Conservation (phyloP, 177 flowering plant genomes). For the Vitis hybrid region DNA sequence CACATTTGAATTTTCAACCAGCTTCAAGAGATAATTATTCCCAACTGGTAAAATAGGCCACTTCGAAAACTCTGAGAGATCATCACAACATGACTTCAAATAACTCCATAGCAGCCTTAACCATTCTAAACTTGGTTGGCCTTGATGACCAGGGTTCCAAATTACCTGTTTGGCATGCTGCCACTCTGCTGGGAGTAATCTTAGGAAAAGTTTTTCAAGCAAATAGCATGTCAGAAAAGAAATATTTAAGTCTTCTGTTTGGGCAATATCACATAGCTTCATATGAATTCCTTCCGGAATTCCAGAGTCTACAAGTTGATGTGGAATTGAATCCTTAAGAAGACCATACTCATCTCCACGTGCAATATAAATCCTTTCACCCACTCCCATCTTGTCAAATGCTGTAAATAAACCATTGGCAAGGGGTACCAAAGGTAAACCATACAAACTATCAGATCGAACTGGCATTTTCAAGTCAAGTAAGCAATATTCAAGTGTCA, state of each 20-base stretch:
- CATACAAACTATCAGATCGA: constrained; percentile 48
- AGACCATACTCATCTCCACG: constrained; percentile 71
- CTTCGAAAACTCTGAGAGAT: constrained; percentile 70
- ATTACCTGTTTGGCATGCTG: constrained; percentile 58
- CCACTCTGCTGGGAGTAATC: constrained; percentile 84
- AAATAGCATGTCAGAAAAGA: constrained; percentile 63
- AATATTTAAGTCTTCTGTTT: constrained; percentile 57
- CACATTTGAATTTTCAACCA: constrained; percentile 72
- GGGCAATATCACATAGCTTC: constrained; percentile 67
- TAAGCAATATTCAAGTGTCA: constrained; percentile 87
- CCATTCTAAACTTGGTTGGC: constrained; percentile 90
- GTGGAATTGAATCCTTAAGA: constrained; percentile 71
- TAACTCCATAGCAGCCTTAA: constrained; percentile 74
- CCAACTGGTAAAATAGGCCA: constrained; percentile 93
- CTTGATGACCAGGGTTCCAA: constrained; percentile 77
- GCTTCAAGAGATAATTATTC: constrained; percentile 58
- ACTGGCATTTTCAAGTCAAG: constrained; percentile 54
- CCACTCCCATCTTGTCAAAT: constrained; percentile 58
- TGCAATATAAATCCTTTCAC: constrained; percentile 74
- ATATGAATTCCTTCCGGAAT: constrained; percentile 58
- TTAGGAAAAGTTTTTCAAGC: constrained; percentile 69
- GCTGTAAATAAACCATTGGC: constrained; percentile 72
- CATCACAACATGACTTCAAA: constrained; percentile 69
- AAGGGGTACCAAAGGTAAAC: constrained; percentile 86
- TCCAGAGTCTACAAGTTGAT: constrained; percentile 62